These are phyloP conservation scores for Jackrogersella minutella DNA, from an alignment of 495 filamentous ascomycete genomes.

Conservation along the genomic window DNA sequence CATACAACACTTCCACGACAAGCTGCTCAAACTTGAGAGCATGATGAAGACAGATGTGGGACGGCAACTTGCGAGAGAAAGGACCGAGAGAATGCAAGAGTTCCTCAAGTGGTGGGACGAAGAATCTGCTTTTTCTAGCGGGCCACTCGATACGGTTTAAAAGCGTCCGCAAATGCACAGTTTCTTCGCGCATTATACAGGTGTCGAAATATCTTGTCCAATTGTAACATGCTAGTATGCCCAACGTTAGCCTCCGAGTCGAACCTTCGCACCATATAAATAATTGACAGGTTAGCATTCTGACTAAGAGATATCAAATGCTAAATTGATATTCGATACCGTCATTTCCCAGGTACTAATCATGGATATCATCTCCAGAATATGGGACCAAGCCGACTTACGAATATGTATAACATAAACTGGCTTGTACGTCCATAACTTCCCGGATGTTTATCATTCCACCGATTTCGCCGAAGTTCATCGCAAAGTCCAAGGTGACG, in stretches of 20 bases:
- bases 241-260: background rate
- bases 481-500: constrained; percentile 47
- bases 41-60: constrained; percentile 89
- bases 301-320: background rate
- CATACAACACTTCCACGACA: constrained; percentile 81
- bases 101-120: constrained; percentile 80
- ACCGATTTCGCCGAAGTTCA: constrained; percentile 37
- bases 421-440: constrained; percentile 52
- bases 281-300: background rate
- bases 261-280: background rate
- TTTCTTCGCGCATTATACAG: background rate
- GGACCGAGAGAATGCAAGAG: constrained; percentile 67
- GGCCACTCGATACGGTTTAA: background rate
- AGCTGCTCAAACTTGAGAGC: constrained; percentile 72
- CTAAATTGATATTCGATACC: background rate
- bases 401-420: constrained; percentile 49
- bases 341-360: background rate
- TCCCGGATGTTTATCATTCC: constrained; percentile 41
- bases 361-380: background rate
- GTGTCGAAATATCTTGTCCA: too few relatives aligned
- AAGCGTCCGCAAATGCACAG: background rate
- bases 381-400: background rate
- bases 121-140: constrained; percentile 53
- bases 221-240: background rate
- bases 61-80: constrained; percentile 66